Base-by-base conservation (phyloP, 805 yeast genomes). In the Peterozyma xylosa region DNA sequence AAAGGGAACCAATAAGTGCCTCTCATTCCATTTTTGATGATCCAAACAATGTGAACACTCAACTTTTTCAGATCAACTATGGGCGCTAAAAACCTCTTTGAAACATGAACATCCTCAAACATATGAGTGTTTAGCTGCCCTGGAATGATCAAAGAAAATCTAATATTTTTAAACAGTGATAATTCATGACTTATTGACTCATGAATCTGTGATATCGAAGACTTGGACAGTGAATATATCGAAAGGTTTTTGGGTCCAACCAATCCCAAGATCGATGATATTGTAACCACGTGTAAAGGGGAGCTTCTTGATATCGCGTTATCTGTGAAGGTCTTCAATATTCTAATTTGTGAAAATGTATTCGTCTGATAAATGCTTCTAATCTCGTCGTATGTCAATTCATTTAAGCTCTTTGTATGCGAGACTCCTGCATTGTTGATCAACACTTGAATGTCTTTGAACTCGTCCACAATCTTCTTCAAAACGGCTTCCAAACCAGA, bases 371-470 rank as follows among this genome's bases (percentile, higher is more conserved):
- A 60, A 3, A 70, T 62, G 7, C 53, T 45, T 6, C 47, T 48
- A 5, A 70, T 56, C 9, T 58, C 55, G 1, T 45, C 47, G 3
- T 46, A 51, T 0, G 51, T 32, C 35, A 64, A 36, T 3, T 57
- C 52, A 11, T 29, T 34, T 18, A 66, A 41, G 3, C 72, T 45
- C 3, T 58, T 55, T 37, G 50, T 47, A 41, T 68, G 71, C 35
- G 79, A 59, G 1, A 68, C 50, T 3, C 79, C 82, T 2, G 80
- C 81, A 50, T 76, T 76, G 45, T 70, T 67, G 9, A 76, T 54
- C 33, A 72, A 45, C 1, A 70, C 53, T 18, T 71, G 61, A 1
- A 71, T 46, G 5, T 17, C 15, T n/a, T 6, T 47, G 37, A n/a
- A 56, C 42, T n/a, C 42, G 45, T 3, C 45, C 36, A 33, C 52